Evolutionary conservation across 2,329 filamentous ascomycete species (phyloP).

Genomic region (Alternaria panax): DNA sequence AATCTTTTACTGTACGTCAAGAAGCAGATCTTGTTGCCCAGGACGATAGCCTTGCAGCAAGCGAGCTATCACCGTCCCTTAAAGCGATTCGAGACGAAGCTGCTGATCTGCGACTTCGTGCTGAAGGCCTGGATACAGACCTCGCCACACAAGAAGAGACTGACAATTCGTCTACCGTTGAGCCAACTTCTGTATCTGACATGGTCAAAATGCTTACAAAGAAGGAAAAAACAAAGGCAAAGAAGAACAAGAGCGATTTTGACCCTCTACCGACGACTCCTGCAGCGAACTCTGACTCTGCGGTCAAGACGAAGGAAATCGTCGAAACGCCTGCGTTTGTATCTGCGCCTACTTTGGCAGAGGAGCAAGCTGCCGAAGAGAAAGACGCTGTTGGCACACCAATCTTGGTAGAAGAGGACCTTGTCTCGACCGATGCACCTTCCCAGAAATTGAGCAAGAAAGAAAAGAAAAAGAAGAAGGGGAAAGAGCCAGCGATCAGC

Average conservation of each 20-base stretch:
- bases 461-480: constrained; percentile 23
- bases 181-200: constrained; percentile 35
- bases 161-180: constrained; percentile 19
- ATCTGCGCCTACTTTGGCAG: neutral
- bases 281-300: constrained; percentile 26
- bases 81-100: constrained; percentile 37
- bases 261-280: constrained; percentile 36
- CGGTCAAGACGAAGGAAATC: constrained; percentile 31
- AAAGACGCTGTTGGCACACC: constrained; percentile 18
- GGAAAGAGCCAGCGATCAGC: constrained; percentile 14
- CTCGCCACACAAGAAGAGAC: constrained; percentile 18
- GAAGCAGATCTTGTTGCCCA: neutral
- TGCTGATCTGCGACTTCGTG: constrained; percentile 35
- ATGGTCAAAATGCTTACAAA: constrained; percentile 38
- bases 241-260: constrained; percentile 29
- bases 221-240: constrained; percentile 40
- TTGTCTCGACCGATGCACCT: constrained; percentile 4
- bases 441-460: constrained; percentile 33
- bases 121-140: constrained; percentile 35
- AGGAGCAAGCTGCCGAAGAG: constrained; percentile 20
- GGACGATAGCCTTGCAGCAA: neutral
- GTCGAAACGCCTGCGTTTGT: constrained; percentile 16
- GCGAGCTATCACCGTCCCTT: constrained; percentile 34
- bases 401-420: constrained; percentile 4
- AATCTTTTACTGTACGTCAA: neutral